Base-by-base conservation (phyloP, 225 moss, liverwort and hornwort species). In the Climacium dendroides region DNA sequence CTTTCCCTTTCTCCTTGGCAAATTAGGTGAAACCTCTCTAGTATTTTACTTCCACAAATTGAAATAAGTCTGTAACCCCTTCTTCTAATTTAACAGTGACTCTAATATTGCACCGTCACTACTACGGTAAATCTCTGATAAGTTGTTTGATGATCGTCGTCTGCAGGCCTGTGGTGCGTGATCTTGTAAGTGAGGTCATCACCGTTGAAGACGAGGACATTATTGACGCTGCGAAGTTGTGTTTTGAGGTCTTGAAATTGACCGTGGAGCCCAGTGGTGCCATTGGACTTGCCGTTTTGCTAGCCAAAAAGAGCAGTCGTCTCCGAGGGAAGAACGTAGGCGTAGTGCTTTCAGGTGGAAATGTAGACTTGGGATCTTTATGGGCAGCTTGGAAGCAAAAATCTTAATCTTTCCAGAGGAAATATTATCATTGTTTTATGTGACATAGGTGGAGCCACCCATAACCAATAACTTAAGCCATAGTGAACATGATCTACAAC, bases 311-410 rank as follows among this genome's bases (percentile, higher is more conserved):
- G 78, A 87, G 77, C 57, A 90, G 47, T 8, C 52, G 80, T 74
- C 37, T 89, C 32, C 71, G 78, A 53, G 88, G 81, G 63, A 89
- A 82, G 76, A 94, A 94, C 64, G 83, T 97, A 34, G 97, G 96
- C 69, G 84, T 97, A 7, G 94, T 97, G 63, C 90, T 97, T 69
- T 94, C 97, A 43, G 97, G 97, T 69, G 97, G 97, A 43, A 97
- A 97, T 83, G 82, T 95, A 30, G 96, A 96, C 86, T 87, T 97
- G 76, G 93, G 78, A 85, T 85, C 88, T 29, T 90, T 93, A 69
- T 93, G 90, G 93, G 79, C 79, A 62, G 82, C 87, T 82, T 89
- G 89, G 91, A 88, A 88, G 73, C 66, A 58, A 35, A 64, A 16
- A 9, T 60, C 41, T 59, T 66, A 53, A 78, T 77, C 43, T 61